Evolutionary conservation across 768 basidiomycete species (phyloP), one percentile per base, ranked within the genome.

Genomic region (Lentinus brumalis): DNA sequence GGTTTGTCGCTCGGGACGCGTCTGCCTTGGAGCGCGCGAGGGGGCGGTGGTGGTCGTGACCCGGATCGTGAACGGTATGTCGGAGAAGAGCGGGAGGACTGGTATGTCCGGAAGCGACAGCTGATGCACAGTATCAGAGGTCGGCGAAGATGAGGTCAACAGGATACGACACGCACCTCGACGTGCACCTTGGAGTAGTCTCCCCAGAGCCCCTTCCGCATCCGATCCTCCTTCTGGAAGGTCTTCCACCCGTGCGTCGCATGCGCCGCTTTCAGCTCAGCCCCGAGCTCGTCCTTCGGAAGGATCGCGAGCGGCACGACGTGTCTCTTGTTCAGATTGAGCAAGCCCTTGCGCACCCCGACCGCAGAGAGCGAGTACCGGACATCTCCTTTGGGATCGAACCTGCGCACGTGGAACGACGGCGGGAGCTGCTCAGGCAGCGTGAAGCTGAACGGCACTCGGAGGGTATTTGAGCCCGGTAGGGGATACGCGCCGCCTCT

Each of bases 151-250:
- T n/a, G n/a, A n/a, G n/a, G n/a, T n/a, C n/a, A n/a, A n/a, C n/a
- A n/a, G n/a, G n/a, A n/a, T n/a, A 26, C n/a, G n/a, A n/a, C n/a
- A n/a, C 61, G 26, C 21, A 66, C 65, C 53, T 63, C 42, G 51
- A 60, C 59, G 4, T 56, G 15, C 5, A 66, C 61, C 12, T 56
- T 59, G 4, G 67, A 46, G 32, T 65, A 63, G 11, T 63, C 64
- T 11, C 67, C 64, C 67, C 67, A 68, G 11, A 68, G n/a, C 10
- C 64, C 67, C 31, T 47, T 53, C 16, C 67, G 49, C 35, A 68
- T 64, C 41, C 53, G 29, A 26, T 57, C 55, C 11, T 56, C 49
- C 26, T 51, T 51, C 26, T 2, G 3, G 4, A 35, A 41, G 6
- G 39, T 38, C 21, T 47, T 56, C 67, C 61, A 62, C 3, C 21